Evolutionary conservation across 192 early-diverging fungal genomes (phyloP).

Genomic region (Podila verticillata): DNA sequence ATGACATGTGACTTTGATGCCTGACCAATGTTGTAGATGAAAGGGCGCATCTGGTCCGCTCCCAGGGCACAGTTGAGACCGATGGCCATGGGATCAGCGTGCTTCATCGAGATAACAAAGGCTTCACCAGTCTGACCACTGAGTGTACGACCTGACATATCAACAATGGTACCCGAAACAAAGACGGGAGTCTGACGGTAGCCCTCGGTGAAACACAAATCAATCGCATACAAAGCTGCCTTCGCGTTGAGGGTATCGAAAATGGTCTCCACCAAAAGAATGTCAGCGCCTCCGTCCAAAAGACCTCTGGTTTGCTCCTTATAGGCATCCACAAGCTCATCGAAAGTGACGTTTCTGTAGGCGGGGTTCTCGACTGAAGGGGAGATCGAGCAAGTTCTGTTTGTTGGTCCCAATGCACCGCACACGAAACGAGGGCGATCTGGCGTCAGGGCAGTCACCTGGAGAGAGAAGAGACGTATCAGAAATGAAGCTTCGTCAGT

Average conservation of each 20-base stretch:
- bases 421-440: constrained; percentile 91
- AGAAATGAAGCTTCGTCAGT: not conserved
- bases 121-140: constrained; percentile 98
- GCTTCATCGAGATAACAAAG: constrained; percentile 86
- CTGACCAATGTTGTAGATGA: constrained; percentile 89
- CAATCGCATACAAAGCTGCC: constrained; percentile 93
- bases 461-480: not conserved
- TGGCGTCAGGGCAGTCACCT: constrained; percentile 76
- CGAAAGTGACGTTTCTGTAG: constrained; percentile 94
- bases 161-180: constrained; percentile 95
- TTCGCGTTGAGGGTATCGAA: constrained; percentile 99
- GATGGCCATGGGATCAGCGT: constrained; percentile 86
- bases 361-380: constrained; percentile 97
- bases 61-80: constrained; percentile 92
- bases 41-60: constrained; percentile 95
- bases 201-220: constrained; percentile 81
- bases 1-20: constrained; percentile 85
- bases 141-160: constrained; percentile 94
- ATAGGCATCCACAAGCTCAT: constrained; percentile 93
- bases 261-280: constrained; percentile 95
- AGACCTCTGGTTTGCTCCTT: constrained; percentile 89
- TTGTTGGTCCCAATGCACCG: constrained; percentile 91
- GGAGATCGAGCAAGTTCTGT: constrained; percentile 95
- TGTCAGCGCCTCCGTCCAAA: constrained; percentile 93
- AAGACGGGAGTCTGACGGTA: constrained; percentile 74